phyloP scores from a whole-genome alignment of 768 basidiomycete species.

The Boletus speciosus region DNA sequence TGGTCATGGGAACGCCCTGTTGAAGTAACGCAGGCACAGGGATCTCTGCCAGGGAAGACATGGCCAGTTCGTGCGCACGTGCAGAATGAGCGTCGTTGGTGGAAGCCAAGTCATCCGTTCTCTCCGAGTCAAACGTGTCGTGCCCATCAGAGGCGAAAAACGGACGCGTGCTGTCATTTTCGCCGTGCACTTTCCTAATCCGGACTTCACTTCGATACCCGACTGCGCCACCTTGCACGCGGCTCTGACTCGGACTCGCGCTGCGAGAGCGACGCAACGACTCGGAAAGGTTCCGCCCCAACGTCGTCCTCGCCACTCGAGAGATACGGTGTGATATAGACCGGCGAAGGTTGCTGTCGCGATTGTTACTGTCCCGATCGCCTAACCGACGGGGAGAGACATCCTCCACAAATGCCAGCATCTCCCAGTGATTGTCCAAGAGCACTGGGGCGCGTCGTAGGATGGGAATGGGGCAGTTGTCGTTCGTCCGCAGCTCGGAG shows the following conservation, averaged over 20 bases:
- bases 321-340: slow-evolving; percentile 38
- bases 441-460: slow-evolving; percentile 40
- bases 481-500: not conserved
- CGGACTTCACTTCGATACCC: slow-evolving; percentile 4
- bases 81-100: not conserved
- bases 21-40: slow-evolving; percentile 57
- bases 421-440: slow-evolving; percentile 27
- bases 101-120: not conserved
- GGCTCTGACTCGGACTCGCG: slow-evolving; percentile 3
- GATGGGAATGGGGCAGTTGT: slow-evolving; percentile 15
- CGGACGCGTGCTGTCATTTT: not conserved
- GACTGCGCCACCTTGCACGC: not conserved
- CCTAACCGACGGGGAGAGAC: not conserved
- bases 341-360: slow-evolving; percentile 20
- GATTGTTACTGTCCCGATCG: not conserved
- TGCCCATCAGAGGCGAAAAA: not conserved
- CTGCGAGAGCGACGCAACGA: slow-evolving; percentile 16
- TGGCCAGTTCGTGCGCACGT: not conserved
- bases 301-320: slow-evolving; percentile 27
- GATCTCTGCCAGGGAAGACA: slow-evolving; percentile 34
- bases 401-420: slow-evolving; percentile 1
- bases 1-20: slow-evolving; percentile 72
- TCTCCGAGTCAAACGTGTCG: not conserved
- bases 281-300: slow-evolving; percentile 30
- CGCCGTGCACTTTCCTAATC: slow-evolving; percentile 22